Conservation (phyloP, 1,139 yeast species). For the Geotrichum klebahnii region DNA sequence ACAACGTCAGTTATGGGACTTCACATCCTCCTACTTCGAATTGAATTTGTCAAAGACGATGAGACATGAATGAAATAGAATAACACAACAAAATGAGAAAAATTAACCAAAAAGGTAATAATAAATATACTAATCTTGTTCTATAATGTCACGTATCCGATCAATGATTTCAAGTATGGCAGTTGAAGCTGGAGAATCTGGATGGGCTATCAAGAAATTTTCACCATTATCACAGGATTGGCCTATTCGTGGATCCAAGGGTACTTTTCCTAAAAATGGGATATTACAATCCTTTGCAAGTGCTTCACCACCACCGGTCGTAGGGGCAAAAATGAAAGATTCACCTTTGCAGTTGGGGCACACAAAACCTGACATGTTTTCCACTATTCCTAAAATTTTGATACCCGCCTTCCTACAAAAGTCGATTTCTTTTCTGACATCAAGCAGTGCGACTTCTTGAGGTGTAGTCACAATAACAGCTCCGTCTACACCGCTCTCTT, state of each 20-base stretch:
- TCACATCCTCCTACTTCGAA: slow-evolving; percentile 13
- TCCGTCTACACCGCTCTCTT: slow-evolving; percentile 90
- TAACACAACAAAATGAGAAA: no score
- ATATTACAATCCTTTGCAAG: slow-evolving; percentile 74
- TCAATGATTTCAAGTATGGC: slow-evolving; percentile 85
- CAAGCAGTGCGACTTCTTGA: slow-evolving; percentile 91
- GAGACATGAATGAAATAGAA: background rate
- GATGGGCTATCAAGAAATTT: slow-evolving; percentile 69
- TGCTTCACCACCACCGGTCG: slow-evolving; percentile 92
- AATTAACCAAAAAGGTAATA: background rate
- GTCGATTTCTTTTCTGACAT: slow-evolving; percentile 92
- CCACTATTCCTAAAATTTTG: slow-evolving; percentile 81
- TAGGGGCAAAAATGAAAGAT: slow-evolving; percentile 85
- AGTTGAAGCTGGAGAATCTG: slow-evolving; percentile 89
- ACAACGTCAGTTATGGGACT: slow-evolving; percentile 2
- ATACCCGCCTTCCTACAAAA: slow-evolving; percentile 90
- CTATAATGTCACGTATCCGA: slow-evolving; percentile 30
- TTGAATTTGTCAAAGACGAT: slow-evolving; percentile 14
- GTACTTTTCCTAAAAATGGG: slow-evolving; percentile 84
- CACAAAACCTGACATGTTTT: slow-evolving; percentile 97
- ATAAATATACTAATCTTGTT: background rate
- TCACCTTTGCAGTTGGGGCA: slow-evolving; percentile 92
- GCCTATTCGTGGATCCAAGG: slow-evolving; percentile 93
- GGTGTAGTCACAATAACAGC: slow-evolving; percentile 95
- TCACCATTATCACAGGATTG: slow-evolving; percentile 84